Evolutionary conservation across 345 rosid genomes (phyloP), one percentile per base, ranked within the genome.

Genomic region (Crucihimalaya himalaica): DNA sequence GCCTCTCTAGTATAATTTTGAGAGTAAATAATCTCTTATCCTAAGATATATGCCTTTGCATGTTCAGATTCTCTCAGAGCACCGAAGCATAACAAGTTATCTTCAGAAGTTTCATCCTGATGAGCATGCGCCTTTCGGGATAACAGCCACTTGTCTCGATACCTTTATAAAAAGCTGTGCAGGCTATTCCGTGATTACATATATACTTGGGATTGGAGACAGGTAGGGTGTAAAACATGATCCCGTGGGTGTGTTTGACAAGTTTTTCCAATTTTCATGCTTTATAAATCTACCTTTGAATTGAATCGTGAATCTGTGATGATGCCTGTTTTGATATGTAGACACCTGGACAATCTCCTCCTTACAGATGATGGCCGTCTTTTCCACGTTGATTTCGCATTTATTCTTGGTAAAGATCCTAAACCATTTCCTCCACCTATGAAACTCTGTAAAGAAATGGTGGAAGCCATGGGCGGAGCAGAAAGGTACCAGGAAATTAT

Each of bases 81-180:
- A 95, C 79, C 86, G 98, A 51, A 63, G n/a, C n/a, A n/a, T n/a
- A n/a, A 84, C 79, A 80, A 95, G 93, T 77, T 88, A 89, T 79
- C 84, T 95, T 71, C 98, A 92, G 81, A 92, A 92, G 85, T 92
- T 95, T 77, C 99, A 92, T 82, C 90, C 92, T 54, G 98, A 95
- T 83, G 99, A 95, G 40, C 96, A 92, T 54, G 98, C 91, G 6
- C 97, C 97, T 56, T 95, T 92, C 40, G 98, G 99, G 69, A 89
- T 95, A 72, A 95, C 98, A 35, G 92, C 98, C 39, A 82, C 88
- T 57, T 95, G 99, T 76, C 99, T 90, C 10, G 98, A 92, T 67
- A 95, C 99, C 32, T 95, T 95, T 65, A 95, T 95, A 70, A 95
- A 92, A 81, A 95, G 98, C 75, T 95, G 99, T 75, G 99, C 99